phyloP scores from a whole-genome alignment of 164 flowering plant species.

The Vitis rotundifolia region DNA sequence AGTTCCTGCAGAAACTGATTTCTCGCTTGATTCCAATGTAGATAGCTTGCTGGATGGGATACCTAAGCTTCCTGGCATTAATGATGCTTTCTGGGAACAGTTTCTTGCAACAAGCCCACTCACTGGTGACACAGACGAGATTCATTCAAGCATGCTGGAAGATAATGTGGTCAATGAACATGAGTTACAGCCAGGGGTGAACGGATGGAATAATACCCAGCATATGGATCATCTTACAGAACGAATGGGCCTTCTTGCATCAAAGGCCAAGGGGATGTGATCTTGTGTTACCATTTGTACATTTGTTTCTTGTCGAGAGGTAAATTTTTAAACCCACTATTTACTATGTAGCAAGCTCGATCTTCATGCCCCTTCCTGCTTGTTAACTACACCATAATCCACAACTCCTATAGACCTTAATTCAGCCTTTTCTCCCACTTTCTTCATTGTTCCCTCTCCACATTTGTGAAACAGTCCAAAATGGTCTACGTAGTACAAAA shows the following conservation, averaged over 20 bases:
- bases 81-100: constrained; percentile 77
- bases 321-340: neutral
- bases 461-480: too few relatives aligned
- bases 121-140: constrained; percentile 44
- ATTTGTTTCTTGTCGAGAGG: constrained; percentile 12
- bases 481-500: too few relatives aligned
- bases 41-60: constrained; percentile 33
- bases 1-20: constrained; percentile 21
- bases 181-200: constrained; percentile 21
- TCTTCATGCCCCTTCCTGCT: neutral
- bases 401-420: neutral
- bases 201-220: constrained; percentile 34
- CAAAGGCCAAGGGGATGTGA: constrained; percentile 28
- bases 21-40: constrained; percentile 27
- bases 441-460: too few relatives aligned
- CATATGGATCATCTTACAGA: constrained; percentile 54
- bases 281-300: constrained; percentile 6
- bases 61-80: constrained; percentile 54
- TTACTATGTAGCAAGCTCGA: neutral
- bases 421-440: too few relatives aligned
- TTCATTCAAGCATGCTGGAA: constrained; percentile 27
- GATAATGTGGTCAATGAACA: constrained; percentile 22
- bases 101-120: constrained; percentile 52
- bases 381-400: neutral
- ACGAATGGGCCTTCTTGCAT: constrained; percentile 58